Base-by-base conservation (phyloP, 2,329 filamentous ascomycete genomes). In the Sporothrix sp. region DNA sequence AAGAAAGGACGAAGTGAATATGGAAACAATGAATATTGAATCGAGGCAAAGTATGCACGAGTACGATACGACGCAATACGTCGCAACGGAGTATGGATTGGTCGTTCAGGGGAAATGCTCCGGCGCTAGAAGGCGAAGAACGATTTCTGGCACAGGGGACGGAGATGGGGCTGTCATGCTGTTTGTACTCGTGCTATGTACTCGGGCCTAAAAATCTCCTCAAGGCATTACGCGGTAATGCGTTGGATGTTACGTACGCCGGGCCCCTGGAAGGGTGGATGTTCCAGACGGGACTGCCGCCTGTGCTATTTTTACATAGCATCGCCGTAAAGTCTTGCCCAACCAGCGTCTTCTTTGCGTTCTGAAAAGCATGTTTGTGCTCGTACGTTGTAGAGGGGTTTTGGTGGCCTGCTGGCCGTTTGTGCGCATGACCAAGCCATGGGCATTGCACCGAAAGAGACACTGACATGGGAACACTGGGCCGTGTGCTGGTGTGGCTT, bases 201-300 rank as follows among this genome's bases (percentile, higher is more conserved):
- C 14, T 16, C 21, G 18, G n/a, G 42, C 38, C 20, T 20, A 46
- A 46, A 36, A 25, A 32, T 44, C 25, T 20, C 8, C 16, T 23
- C 27, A 46, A 30, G 30, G 30, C 43, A 36, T 46, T 46, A 21
- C 20, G 20, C 43, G 43, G 43, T 18, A 46, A 36, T 36, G 27
- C 43, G 43, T 27, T 35, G 14, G 30, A 46, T 46, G 32, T 46
- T 46, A 27, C 43, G 32, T 46, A 45, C 35, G 21, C 43, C 18
- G 14, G 30, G 4, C 13, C 14, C 28, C 43, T 23, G 9, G 18
- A 33, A 44, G 18, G 13, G 7, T 28, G 20, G 28, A 44, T 21
- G n/a, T 32, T n/a, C n/a, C n/a, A n/a, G n/a, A n/a, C n/a, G n/a
- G n/a, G n/a, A n/a, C n/a, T n/a, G n/a, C n/a, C n/a, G n/a, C n/a